Evolutionary conservation across 352 stramenopile genomes (phyloP).

Genomic region (Globisporangium takayamanum): DNA sequence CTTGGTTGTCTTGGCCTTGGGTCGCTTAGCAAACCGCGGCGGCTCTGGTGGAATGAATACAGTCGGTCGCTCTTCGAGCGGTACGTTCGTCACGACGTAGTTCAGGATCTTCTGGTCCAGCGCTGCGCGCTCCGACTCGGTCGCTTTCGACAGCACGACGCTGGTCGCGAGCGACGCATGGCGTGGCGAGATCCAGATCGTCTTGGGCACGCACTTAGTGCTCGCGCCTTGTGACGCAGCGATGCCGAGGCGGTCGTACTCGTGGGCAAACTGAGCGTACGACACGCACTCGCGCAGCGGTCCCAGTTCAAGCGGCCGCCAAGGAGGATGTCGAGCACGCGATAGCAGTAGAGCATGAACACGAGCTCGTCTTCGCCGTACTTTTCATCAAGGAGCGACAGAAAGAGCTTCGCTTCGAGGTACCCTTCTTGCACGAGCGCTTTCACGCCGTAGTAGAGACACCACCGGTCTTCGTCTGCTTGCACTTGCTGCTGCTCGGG

Average conservation of each 20-base stretch:
- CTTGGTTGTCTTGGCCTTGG: constrained; percentile 6
- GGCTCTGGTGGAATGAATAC: constrained; percentile 34
- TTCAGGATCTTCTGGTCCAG: constrained; percentile 64
- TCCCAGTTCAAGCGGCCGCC: constrained; percentile 48
- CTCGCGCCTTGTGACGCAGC: background rate
- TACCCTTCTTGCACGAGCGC: constrained; percentile 76
- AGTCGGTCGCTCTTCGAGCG: constrained; percentile 40
- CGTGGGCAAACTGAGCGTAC: constrained; percentile 44
- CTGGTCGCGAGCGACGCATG: constrained; percentile 66
- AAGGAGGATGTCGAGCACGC: constrained; percentile 67
- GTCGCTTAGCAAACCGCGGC: background rate
- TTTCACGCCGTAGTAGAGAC: constrained; percentile 91
- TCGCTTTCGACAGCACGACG: constrained; percentile 69
- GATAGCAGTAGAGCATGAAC: constrained; percentile 89
- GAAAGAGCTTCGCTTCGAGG: constrained; percentile 88
- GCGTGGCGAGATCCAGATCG: constrained; percentile 75
- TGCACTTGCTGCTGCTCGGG: constrained; percentile 39
- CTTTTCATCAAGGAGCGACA: constrained; percentile 89
- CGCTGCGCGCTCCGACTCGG: constrained; percentile 39
- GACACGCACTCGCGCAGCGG: constrained; percentile 47
- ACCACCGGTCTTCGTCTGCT: constrained; percentile 89
- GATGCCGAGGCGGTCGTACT: constrained; percentile 35
- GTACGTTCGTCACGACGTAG: constrained; percentile 60
- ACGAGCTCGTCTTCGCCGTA: constrained; percentile 89
- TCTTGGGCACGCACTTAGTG: constrained; percentile 41